Percentiles rank a stretch among this genome's conserved stretches.
Evolutionary conservation across 2,329 filamentous ascomycete genomes (phyloP).

Genomic region (Pezicula carpinea): DNA sequence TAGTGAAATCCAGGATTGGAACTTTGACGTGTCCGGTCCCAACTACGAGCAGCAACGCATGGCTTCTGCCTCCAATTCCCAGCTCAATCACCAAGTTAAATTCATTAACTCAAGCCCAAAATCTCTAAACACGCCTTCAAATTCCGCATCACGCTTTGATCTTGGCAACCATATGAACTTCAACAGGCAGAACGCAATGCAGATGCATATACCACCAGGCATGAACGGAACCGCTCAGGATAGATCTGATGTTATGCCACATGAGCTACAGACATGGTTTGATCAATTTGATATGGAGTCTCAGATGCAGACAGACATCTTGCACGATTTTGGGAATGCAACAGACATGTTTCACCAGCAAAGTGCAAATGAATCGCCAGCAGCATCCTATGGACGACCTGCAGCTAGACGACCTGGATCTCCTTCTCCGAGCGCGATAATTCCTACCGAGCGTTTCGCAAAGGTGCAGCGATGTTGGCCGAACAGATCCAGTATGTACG

Average conservation of each 20-base stretch:
- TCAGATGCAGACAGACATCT: constrained; percentile 9
- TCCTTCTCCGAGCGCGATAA: constrained; percentile 12
- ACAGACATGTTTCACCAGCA: not conserved
- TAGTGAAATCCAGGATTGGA: constrained; percentile 11
- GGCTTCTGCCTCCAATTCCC: constrained; percentile 12
- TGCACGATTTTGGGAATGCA: constrained; percentile 8
- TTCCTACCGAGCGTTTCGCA: constrained; percentile 36
- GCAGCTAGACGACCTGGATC: constrained; percentile 11
- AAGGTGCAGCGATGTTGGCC: constrained; percentile 38
- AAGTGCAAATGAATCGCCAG: constrained; percentile 3
- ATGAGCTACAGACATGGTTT: constrained; percentile 20
- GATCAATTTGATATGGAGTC: constrained; percentile 20
- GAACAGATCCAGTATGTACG: constrained; percentile 31
- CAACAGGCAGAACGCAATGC: constrained; percentile 10
- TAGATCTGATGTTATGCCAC: constrained; percentile 14
- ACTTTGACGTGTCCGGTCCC: constrained; percentile 9
- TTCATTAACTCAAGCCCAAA: too few relatives aligned
- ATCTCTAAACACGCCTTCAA: constrained; percentile 8
- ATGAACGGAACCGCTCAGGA: constrained; percentile 15
- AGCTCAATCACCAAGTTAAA: constrained; percentile 2
- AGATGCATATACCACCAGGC: constrained; percentile 14
- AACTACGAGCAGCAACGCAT: constrained; percentile 10
- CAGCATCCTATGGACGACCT: constrained; percentile 10
- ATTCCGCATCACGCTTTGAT: constrained; percentile 8
- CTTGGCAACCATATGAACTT: constrained; percentile 16